These are phyloP conservation scores for Pachyrhizus erosus DNA, from an alignment of 306 rosid genomes.

Conservation along the genomic window DNA sequence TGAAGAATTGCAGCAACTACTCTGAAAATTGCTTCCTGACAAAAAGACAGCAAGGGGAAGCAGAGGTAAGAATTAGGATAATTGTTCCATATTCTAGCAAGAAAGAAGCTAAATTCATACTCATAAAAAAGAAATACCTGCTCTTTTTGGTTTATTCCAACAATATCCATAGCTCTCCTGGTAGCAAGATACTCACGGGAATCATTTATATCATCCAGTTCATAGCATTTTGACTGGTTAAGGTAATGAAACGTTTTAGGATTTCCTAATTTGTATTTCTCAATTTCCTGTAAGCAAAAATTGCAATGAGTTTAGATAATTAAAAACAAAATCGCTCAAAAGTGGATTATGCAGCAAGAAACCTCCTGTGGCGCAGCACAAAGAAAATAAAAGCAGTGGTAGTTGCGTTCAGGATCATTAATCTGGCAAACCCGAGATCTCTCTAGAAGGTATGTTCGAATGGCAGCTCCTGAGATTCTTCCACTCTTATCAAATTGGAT, in stretches of 20 bases:
- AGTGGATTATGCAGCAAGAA: constrained; percentile 40
- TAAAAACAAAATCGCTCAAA: constrained; percentile 10
- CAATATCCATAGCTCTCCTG: constrained; percentile 98
- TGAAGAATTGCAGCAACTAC: constrained; percentile 97
- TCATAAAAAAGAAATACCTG: constrained; percentile 69
- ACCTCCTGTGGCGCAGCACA: constrained; percentile 99
- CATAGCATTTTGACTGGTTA: constrained; percentile 91
- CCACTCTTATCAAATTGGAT: constrained; percentile 97
- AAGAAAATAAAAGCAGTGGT: constrained; percentile 97
- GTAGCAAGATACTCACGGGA: constrained; percentile 97
- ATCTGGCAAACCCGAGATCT: constrained; percentile 99
- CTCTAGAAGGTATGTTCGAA: constrained; percentile 96
- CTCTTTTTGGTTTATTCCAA: constrained; percentile 89
- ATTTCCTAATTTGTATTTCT: constrained; percentile 88
- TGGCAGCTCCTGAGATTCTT: constrained; percentile 99
- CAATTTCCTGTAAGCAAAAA: constrained; percentile 81
- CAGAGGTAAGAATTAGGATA: constrained; percentile 50
- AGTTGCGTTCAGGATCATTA: constrained; percentile 97
- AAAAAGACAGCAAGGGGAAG: constrained; percentile 39
- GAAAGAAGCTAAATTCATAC: constrained; percentile 27
- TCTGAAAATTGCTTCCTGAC: constrained; percentile 96
- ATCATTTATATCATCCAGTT: constrained; percentile 83
- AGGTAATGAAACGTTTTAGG: constrained; percentile 95
- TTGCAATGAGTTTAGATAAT: constrained; percentile 37
- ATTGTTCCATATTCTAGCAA: constrained; percentile 21